Conservation (phyloP, 1,139 yeast species). For the Saccharomycopsis crataegensis region DNA sequence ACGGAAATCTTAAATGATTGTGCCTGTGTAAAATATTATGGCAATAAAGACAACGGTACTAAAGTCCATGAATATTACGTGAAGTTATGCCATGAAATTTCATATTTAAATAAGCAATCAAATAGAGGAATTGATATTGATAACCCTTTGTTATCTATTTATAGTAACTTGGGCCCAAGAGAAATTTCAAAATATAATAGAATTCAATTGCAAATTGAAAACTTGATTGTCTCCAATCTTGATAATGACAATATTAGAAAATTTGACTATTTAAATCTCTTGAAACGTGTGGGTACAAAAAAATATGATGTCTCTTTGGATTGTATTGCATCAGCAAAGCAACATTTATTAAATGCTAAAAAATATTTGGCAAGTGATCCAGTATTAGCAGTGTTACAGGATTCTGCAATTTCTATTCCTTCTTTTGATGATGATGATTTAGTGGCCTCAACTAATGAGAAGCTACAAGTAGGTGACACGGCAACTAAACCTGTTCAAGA, state of each 20-base stretch:
- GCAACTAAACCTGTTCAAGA: background rate
- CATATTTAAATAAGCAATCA: background rate
- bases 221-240: constrained; percentile 2
- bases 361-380: constrained; percentile 13
- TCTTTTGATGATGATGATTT: background rate
- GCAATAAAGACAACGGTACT: background rate
- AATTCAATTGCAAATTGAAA: background rate
- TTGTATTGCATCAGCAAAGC: constrained; percentile 5
- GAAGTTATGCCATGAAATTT: background rate
- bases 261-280: background rate
- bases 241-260: background rate
- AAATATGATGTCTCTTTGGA: background rate
- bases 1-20: background rate
- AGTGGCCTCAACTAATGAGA: background rate
- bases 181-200: background rate
- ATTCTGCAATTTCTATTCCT: constrained; percentile 18
- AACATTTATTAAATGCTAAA: constrained; percentile 11
- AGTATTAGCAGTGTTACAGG: constrained; percentile 14
- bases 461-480: background rate
- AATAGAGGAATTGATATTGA: background rate
- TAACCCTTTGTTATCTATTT: background rate
- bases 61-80: background rate
- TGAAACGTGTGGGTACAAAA: background rate
- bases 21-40: constrained; percentile 1
- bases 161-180: background rate